Conservation (phyloP, 73 alveolate species). For the Tetrahymena elliotti region DNA sequence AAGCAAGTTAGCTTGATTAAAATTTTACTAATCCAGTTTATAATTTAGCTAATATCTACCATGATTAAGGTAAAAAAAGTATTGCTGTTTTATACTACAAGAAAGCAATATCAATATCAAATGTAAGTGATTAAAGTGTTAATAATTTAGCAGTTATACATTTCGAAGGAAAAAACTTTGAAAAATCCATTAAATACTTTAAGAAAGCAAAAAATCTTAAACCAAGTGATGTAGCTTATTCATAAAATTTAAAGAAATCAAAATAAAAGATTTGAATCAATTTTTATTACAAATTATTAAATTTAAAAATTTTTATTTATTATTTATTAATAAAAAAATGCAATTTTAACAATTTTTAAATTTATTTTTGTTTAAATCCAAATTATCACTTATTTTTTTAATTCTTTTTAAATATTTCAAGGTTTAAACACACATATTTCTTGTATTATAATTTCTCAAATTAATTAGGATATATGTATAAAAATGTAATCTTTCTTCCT, state of each 20-base stretch:
- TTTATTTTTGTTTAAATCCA: no score
- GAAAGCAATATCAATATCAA: background rate
- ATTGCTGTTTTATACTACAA: background rate
- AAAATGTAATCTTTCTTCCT: no score
- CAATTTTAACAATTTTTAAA: no score
- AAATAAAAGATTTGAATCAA: background rate
- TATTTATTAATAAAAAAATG: no score
- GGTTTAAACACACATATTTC: no score
- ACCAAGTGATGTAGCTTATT: background rate
- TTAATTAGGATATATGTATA: no score
- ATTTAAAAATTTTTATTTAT: no score
- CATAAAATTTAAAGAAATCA: background rate
- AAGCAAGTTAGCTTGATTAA: background rate
- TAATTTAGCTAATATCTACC: background rate
- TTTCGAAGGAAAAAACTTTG: background rate
- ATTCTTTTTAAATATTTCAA: no score
- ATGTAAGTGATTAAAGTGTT: background rate
- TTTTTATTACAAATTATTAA: no score
- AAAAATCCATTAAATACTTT: background rate
- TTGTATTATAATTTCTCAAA: no score
- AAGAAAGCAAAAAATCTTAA: background rate
- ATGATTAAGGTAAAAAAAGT: background rate
- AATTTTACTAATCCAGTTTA: background rate
- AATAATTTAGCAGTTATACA: background rate
- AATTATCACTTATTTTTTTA: no score